Base-by-base conservation (phyloP, 2,329 filamentous ascomycete species). In the Zasmidium citrigriseum region DNA sequence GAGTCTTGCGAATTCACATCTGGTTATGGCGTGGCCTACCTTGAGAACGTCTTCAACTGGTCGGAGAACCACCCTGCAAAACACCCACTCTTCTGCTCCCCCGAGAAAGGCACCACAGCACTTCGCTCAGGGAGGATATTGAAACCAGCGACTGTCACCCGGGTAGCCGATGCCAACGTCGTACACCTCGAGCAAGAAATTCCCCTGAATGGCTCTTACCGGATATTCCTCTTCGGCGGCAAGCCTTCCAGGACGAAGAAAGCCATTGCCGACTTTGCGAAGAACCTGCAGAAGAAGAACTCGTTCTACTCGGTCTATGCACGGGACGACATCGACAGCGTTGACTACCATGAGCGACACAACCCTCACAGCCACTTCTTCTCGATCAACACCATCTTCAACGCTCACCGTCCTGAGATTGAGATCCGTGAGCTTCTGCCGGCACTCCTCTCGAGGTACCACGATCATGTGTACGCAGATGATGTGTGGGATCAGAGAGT, bases 111-210 rank as follows among this genome's bases (percentile, higher is more conserved):
- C 54, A 72, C 84, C 27, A 86, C 83, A 29, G 89, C 84, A 60
- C 80, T 95, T 61, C 83, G 83, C 9, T 85, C 90, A 0, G 93
- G 93, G 22, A 86, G 89, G 41, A 84, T 93, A 38, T 84, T 96
- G 68, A 86, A 84, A 49, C 91, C 90, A 56, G 83, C 90, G 20
- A 88, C 91, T 62, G 93, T 96, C 11, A 96, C 91, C 0, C 85
- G 93, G 50, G 89, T 96, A 21, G 87, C 89, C 0, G 93, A 97
- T 71, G 89, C 92, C 71, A 96, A 96, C 74, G 87, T 91, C 4
- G 91, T 96, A 1, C 90, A 96, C 68, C 82, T 96, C 10, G 93
- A 96, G 76, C 92, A 96, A 75, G 90, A 96, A 70, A 83, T 96
- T 27, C 92, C 92, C 0, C 80, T 93, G 59, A 96, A 96, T 74